These are phyloP conservation scores for Coprinellus micaceus DNA, from an alignment of 768 basidiomycete genomes.

Conservation along the genomic window DNA sequence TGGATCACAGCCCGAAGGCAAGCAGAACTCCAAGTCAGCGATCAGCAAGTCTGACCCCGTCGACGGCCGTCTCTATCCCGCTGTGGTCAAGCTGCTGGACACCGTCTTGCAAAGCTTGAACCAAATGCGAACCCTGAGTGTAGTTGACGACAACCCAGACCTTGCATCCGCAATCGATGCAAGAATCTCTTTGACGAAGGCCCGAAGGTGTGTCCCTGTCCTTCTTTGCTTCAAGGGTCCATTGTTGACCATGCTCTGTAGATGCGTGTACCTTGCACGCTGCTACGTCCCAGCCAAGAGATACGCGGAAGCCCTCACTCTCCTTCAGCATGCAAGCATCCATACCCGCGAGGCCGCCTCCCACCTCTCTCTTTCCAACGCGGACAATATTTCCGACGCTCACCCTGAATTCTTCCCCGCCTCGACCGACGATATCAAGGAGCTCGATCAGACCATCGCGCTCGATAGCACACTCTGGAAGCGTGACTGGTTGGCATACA, in stretches of 20 bases:
- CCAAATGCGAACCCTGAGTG: conserved; percentile 77
- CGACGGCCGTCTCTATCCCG: conserved; percentile 75
- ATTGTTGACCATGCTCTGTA: conserved; percentile 19
- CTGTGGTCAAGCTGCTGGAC: conserved; percentile 85
- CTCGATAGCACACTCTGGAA: conserved; percentile 52
- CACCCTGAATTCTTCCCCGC: conserved; percentile 57
- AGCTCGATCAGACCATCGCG: conserved; percentile 50
- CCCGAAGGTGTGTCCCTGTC: conserved; percentile 52
- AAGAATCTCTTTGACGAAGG: conserved; percentile 69
- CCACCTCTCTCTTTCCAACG: conserved; percentile 42
- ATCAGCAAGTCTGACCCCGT: conserved; percentile 39
- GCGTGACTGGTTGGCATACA: conserved; percentile 74
- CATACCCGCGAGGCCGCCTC: conserved; percentile 72
- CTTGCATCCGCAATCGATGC: conserved; percentile 76
- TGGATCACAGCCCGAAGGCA: conserved; percentile 35
- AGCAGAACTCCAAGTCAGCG: conserved; percentile 16
- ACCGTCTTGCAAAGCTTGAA: conserved; percentile 79
- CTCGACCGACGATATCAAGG: conserved; percentile 34
- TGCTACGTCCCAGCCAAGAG: conserved; percentile 69
- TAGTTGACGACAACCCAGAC: conserved; percentile 87
- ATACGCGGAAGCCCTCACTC: conserved; percentile 67
- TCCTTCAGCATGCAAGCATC: conserved; percentile 68
- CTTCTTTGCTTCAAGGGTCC: neutral
- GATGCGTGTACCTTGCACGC: conserved; percentile 73
- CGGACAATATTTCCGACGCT: conserved; percentile 42